These are phyloP conservation scores for Kazachstania taianensis DNA, from an alignment of 805 yeast genomes.

Conservation along the genomic window DNA sequence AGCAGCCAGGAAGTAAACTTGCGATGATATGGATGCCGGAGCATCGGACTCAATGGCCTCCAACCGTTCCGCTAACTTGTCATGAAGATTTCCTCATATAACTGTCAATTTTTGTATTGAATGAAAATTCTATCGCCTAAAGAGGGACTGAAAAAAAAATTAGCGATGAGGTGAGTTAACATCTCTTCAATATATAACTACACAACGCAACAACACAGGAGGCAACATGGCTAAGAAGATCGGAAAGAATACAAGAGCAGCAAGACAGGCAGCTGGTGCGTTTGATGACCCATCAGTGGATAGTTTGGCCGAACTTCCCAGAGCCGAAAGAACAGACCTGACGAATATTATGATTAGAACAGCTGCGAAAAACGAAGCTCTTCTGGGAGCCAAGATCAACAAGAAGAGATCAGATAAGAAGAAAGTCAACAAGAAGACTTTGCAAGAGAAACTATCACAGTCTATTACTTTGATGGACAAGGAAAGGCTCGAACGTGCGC, in stretches of 20 bases:
- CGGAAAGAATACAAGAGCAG: conserved; percentile 56
- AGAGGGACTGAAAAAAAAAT: too few relatives aligned
- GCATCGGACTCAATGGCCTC: too few relatives aligned
- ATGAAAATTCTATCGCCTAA: too few relatives aligned
- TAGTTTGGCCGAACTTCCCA: conserved; percentile 43
- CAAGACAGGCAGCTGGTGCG: conserved; percentile 49
- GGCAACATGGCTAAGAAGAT: conserved; percentile 11
- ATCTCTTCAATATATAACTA: too few relatives aligned
- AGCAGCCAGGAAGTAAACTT: too few relatives aligned
- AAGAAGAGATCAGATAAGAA: conserved; percentile 25
- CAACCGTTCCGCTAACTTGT: too few relatives aligned
- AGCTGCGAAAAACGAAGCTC: conserved; percentile 53
- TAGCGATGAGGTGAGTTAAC: too few relatives aligned
- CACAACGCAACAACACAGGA: too few relatives aligned
- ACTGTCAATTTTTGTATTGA: too few relatives aligned
- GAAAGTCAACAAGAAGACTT: conserved; percentile 18
- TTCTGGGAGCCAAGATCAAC: conserved; percentile 47
- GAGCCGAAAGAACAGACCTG: conserved; percentile 49
- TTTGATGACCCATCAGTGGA: conserved; percentile 36
- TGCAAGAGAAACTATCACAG: conserved; percentile 8
- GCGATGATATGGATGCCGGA: too few relatives aligned
- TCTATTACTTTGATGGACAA: conserved; percentile 28
- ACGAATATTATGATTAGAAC: conserved; percentile 58
- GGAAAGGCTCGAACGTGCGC: conserved; percentile 38
- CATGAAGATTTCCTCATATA: too few relatives aligned